Conservation (phyloP, 768 basidiomycete genomes). For the Serendipita sp. region DNA sequence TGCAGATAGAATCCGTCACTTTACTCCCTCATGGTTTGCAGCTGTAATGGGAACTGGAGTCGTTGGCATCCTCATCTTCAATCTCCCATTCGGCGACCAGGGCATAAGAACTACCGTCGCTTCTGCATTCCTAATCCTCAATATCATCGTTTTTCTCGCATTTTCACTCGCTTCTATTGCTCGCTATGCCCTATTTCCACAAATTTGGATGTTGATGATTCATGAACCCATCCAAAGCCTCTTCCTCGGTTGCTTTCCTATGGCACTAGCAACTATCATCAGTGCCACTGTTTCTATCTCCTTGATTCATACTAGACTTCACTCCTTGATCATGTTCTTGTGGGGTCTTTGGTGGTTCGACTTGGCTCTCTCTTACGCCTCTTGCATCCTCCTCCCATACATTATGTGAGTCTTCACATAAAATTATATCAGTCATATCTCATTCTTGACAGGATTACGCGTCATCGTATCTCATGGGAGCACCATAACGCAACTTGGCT, state of each 20-base stretch:
- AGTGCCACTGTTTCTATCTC: slow-evolving; percentile 32
- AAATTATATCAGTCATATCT: neutral
- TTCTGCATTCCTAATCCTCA: slow-evolving; percentile 42
- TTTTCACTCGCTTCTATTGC: slow-evolving; percentile 30
- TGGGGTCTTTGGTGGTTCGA: slow-evolving; percentile 64
- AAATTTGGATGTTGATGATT: slow-evolving; percentile 34
- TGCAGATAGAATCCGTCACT: slow-evolving; percentile 21
- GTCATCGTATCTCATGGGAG: slow-evolving; percentile 42
- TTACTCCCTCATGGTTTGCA: slow-evolving; percentile 41
- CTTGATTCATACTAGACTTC: slow-evolving; percentile 30
- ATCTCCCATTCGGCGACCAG: slow-evolving; percentile 37
- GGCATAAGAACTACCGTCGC: slow-evolving; percentile 26
- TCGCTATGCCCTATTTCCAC: slow-evolving; percentile 40
- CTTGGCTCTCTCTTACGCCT: slow-evolving; percentile 35
- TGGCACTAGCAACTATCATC: slow-evolving; percentile 46
- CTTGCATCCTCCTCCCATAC: slow-evolving; percentile 47
- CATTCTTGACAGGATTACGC: slow-evolving; percentile 24
- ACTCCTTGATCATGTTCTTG: slow-evolving; percentile 33
- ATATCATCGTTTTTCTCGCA: slow-evolving; percentile 36
- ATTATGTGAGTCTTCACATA: slow-evolving; percentile 33
- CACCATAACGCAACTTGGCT: slow-evolving; percentile 52
- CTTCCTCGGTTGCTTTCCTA: slow-evolving; percentile 26
- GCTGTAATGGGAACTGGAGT: slow-evolving; percentile 42
- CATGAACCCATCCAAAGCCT: slow-evolving; percentile 35
- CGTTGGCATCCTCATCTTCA: slow-evolving; percentile 38